A percentile compares a stretch with the other conserved stretches of the same genome.
These are phyloP conservation scores for Boletus bicolor DNA, from an alignment of 768 basidiomycete species.

Conservation along the genomic window DNA sequence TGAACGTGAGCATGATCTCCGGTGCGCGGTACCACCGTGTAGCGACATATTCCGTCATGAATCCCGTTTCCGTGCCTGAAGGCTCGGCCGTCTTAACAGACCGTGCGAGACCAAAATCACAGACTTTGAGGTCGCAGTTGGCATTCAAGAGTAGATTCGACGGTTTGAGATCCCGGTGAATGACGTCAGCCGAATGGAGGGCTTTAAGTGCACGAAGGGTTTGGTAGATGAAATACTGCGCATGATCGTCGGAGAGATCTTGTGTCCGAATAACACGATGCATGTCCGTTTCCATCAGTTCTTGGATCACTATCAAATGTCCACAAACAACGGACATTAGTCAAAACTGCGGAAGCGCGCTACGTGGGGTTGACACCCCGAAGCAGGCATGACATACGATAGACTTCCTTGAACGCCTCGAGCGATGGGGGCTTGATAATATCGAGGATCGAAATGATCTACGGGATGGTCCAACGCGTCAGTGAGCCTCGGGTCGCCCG, in stretches of 20 bases:
- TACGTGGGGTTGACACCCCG: background rate
- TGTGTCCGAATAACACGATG: slow-evolving; percentile 96
- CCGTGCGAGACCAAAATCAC: slow-evolving; percentile 94
- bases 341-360: background rate
- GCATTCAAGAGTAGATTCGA: slow-evolving; percentile 97
- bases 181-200: slow-evolving; percentile 92
- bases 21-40: slow-evolving; percentile 99
- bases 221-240: slow-evolving; percentile 91
- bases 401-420: slow-evolving; percentile 86
- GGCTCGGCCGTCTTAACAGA: slow-evolving; percentile 84
- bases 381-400: slow-evolving; percentile 43
- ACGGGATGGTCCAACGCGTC: background rate
- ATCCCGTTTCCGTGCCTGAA: slow-evolving; percentile 78
- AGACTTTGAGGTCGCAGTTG: slow-evolving; percentile 93
- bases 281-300: slow-evolving; percentile 95
- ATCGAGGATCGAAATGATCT: slow-evolving; percentile 90
- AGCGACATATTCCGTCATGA: slow-evolving; percentile 98
- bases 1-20: slow-evolving; percentile 99
- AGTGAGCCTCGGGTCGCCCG: background rate
- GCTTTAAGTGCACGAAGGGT: slow-evolving; percentile 95
- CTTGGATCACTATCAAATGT: slow-evolving; percentile 67
- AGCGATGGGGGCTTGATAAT: slow-evolving; percentile 79
- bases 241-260: slow-evolving; percentile 93
- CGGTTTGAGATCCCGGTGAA: slow-evolving; percentile 95
- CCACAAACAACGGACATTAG: background rate